Evolutionary conservation across 78 protist genomes (phyloP).

Genomic region (Cavenderia fasciculata): DNA sequence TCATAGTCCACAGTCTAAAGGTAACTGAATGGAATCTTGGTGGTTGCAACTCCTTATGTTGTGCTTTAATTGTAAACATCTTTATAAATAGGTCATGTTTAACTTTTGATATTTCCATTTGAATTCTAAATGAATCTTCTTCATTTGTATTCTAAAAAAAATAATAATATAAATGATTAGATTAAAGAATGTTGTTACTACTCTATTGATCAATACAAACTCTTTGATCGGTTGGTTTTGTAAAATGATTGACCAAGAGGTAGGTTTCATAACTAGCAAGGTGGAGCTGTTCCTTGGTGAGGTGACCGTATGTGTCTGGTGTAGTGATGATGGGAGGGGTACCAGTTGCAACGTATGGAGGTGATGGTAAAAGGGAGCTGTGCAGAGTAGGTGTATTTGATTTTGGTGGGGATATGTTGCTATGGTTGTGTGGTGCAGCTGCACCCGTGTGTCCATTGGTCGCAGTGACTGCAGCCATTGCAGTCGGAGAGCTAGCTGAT

Average conservation of each 20-base stretch:
- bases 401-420: too few relatives aligned
- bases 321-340: too few relatives aligned
- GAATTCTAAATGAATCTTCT: constrained; percentile 70
- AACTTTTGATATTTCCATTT: constrained; percentile 51
- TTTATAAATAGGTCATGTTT: constrained; percentile 29
- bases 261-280: constrained; percentile 58
- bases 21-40: constrained; percentile 23
- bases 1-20: constrained; percentile 56
- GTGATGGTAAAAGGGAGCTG: too few relatives aligned
- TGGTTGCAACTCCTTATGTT: background rate
- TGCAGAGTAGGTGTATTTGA: too few relatives aligned
- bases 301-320: constrained; percentile 37
- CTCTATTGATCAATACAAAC: background rate
- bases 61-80: constrained; percentile 15
- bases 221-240: constrained; percentile 5
- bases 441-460: too few relatives aligned
- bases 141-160: background rate
- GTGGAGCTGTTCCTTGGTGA: constrained; percentile 68
- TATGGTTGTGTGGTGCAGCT: background rate
- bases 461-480: background rate
- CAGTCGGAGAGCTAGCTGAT: background rate
- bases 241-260: constrained; percentile 28
- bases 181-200: background rate
- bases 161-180: background rate
- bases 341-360: too few relatives aligned